Percentiles rank a stretch among this genome's conserved stretches.
Conservation (phyloP, 2,329 filamentous ascomycete species). For the Cladorrhinum sp. region DNA sequence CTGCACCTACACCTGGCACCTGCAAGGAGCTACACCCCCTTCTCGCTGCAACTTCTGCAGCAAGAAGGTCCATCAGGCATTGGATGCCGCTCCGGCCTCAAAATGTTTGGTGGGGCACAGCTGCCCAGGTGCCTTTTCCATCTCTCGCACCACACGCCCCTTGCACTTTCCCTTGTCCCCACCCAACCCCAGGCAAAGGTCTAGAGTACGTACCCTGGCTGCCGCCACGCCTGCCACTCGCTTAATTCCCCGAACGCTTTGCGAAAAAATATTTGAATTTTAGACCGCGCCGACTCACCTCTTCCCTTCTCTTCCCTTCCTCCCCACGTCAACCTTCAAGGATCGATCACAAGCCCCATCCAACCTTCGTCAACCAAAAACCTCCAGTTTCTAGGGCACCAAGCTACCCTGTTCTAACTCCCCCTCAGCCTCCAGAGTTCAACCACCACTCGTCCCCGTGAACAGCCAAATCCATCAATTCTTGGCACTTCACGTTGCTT, state of each 20-base stretch:
- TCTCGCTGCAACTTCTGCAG: not conserved
- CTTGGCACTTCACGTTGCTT: constrained; percentile 21
- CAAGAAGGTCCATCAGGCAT: not conserved
- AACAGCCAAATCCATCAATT: constrained; percentile 36
- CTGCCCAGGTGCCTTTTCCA: not conserved
- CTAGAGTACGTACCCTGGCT: constrained; percentile 28
- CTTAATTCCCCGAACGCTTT: constrained; percentile 35
- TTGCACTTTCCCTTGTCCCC: constrained; percentile 19
- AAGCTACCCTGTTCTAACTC: constrained; percentile 76
- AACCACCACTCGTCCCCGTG: constrained; percentile 43
- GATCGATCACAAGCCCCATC: constrained; percentile 36
- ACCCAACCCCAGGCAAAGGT: constrained; percentile 15
- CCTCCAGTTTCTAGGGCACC: constrained; percentile 71
- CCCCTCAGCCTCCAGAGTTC: constrained; percentile 72
- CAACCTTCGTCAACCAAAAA: constrained; percentile 38
- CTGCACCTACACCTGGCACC: not conserved
- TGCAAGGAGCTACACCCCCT: not conserved
- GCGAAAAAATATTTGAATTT: constrained; percentile 38
- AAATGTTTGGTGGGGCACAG: constrained; percentile 6
- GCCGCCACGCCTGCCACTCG: constrained; percentile 33
- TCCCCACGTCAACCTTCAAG: constrained; percentile 36
- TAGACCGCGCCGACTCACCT: constrained; percentile 32
- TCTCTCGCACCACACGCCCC: constrained; percentile 5
- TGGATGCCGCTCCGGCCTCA: not conserved
- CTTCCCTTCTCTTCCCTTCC: constrained; percentile 31